These are phyloP conservation scores for Colletotrichum salicis DNA, from an alignment of 2,329 filamentous ascomycete species.

Conservation along the genomic window DNA sequence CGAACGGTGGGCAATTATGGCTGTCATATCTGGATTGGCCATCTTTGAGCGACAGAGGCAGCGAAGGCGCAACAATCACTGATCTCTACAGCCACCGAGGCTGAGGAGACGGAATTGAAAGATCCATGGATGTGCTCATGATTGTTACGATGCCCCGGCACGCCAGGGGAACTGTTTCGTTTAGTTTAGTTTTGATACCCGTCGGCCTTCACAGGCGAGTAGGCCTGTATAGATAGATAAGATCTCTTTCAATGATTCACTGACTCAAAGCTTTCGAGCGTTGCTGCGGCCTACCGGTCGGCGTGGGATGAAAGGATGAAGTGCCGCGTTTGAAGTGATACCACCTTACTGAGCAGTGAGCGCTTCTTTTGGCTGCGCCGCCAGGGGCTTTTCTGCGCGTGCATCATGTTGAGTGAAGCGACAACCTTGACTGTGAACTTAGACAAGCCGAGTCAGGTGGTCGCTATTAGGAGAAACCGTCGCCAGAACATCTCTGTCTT, in stretches of 20 bases:
- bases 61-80: constrained; percentile 10
- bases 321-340: not conserved
- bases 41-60: constrained; percentile 33
- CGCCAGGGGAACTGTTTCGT: constrained; percentile 13
- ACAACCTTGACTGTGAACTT: not conserved
- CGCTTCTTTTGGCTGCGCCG: not conserved
- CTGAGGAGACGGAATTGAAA: not conserved
- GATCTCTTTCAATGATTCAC: not conserved
- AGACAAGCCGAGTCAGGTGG: constrained; percentile 4
- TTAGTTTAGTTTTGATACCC: constrained; percentile 26
- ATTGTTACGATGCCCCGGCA: not conserved
- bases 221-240: not conserved
- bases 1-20: constrained; percentile 55
- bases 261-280: constrained; percentile 1
- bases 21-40: constrained; percentile 47
- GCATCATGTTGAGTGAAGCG: constrained; percentile 27
- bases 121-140: constrained; percentile 2
- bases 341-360: not conserved
- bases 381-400: constrained; percentile 14
- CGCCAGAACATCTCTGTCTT: not conserved
- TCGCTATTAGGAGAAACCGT: not conserved
- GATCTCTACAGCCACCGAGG: not conserved
- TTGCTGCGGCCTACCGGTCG: not conserved
- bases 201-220: not conserved
- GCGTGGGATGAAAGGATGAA: not conserved